phyloP scores from a whole-genome alignment of 2,329 filamentous ascomycete species.

The Calonectria pseudoturangicola region DNA sequence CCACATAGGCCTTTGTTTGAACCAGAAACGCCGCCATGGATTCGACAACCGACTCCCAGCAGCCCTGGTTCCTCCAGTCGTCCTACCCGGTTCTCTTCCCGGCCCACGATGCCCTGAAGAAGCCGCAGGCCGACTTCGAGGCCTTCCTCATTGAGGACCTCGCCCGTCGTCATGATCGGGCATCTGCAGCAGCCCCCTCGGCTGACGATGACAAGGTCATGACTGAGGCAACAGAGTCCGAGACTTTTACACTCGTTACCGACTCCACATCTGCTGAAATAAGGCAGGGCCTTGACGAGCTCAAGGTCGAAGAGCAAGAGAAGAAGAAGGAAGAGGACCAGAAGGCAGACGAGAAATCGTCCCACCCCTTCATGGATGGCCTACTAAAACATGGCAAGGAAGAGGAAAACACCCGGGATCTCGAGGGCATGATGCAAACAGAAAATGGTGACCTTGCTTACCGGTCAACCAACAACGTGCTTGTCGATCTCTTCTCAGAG shows the following conservation, averaged over 20 bases:
- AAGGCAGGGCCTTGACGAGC: conserved; percentile 38
- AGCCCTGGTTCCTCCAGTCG: conserved; percentile 63
- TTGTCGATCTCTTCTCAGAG: conserved; percentile 74
- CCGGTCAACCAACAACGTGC: conserved; percentile 64
- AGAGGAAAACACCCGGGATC: conserved; percentile 37
- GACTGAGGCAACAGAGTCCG: conserved; percentile 46
- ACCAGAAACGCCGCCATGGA: conserved; percentile 45
- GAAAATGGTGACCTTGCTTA: conserved; percentile 71
- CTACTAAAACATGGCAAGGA: conserved; percentile 51
- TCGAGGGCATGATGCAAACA: conserved; percentile 69
- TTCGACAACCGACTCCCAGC: conserved; percentile 45
- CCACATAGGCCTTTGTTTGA: background rate
- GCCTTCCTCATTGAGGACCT: conserved; percentile 56
- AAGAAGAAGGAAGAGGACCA: conserved; percentile 5
- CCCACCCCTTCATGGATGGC: conserved; percentile 60
- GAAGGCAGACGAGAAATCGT: conserved; percentile 12
- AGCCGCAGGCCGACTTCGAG: conserved; percentile 59
- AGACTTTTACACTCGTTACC: conserved; percentile 55
- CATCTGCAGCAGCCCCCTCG: background rate
- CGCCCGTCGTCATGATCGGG: conserved; percentile 37
- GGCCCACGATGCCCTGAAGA: conserved; percentile 58
- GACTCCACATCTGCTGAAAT: conserved; percentile 53
- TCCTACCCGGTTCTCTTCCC: conserved; percentile 63
- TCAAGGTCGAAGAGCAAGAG: conserved; percentile 41
- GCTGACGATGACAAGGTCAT: conserved; percentile 34